phyloP scores from a whole-genome alignment of 495 filamentous ascomycete genomes.

The Parathielavia appendiculata region DNA sequence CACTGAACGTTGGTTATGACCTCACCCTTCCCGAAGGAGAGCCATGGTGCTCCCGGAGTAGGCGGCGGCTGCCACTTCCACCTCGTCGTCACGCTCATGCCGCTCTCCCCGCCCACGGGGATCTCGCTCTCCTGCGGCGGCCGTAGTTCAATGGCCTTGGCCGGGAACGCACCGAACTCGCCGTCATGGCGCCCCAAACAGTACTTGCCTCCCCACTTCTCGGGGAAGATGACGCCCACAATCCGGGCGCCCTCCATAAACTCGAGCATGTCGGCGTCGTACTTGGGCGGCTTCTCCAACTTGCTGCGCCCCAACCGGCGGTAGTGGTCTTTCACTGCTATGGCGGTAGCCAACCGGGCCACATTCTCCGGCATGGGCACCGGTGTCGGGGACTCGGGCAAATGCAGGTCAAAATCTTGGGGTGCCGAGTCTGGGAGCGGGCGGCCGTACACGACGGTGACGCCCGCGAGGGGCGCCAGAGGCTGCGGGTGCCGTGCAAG shows the following conservation, averaged over 20 bases:
- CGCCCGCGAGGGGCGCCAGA: constrained; percentile 33
- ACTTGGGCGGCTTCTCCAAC: constrained; percentile 33
- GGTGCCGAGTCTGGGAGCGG: constrained; percentile 17
- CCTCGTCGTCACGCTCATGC: constrained; percentile 34
- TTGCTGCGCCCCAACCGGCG: constrained; percentile 28
- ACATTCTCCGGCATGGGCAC: constrained; percentile 34
- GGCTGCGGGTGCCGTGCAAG: constrained; percentile 37
- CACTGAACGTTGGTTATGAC: constrained; percentile 37
- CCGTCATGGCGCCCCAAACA: constrained; percentile 46
- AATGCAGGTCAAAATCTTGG: constrained; percentile 41
- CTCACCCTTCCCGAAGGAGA: constrained; percentile 42
- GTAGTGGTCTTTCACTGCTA: constrained; percentile 32
- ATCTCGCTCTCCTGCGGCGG: constrained; percentile 30
- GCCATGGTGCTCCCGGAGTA: constrained; percentile 28
- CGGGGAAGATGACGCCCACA: constrained; percentile 42
- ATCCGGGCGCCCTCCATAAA: constrained; percentile 43
- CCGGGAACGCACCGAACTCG: constrained; percentile 38
- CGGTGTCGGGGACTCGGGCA: constrained; percentile 31
- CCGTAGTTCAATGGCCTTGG: constrained; percentile 34
- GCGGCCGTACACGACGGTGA: constrained; percentile 36
- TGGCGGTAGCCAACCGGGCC: constrained; percentile 30
- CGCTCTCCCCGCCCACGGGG: constrained; percentile 26
- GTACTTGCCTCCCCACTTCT: constrained; percentile 43
- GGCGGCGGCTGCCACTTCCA: constrained; percentile 42
- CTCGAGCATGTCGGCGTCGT: constrained; percentile 35